Base-by-base conservation (phyloP, 306 rosid species). In the Fragaria nilgerrensis region DNA sequence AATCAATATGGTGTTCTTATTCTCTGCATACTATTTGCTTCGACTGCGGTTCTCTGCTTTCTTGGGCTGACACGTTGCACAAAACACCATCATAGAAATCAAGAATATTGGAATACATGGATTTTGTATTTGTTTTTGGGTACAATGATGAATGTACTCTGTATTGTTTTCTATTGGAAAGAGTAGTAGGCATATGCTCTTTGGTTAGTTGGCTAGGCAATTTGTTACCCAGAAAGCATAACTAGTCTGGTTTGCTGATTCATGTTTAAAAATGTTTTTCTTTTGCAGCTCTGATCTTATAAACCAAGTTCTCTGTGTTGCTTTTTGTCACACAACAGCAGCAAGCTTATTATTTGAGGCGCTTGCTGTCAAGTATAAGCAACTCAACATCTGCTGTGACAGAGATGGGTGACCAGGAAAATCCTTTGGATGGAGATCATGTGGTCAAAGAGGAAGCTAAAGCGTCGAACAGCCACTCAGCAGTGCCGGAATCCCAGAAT, bases 141-240 rank as follows among this genome's bases (percentile, higher is more conserved):
- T 22, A 20, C 25, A 58, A 58, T 58, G 39, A 27, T 61, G 66
- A 61, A 61, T 12, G 37, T 61, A 61, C 66, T 61, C 37, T 61
- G 63, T 22, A 9, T 56, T 22, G 32, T 56, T 2, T 56, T 56
- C 29, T 56, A 56, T 56, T 56, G 25, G 32, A 56, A 56, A 56
- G 63, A 22, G 32, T 4, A 9, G 32, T 9, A 9, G 63, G 63
- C 63, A 56, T 61, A 61, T 61, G 37, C 27, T 61, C 66, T 23
- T 61, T 61, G 39, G 66, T 61, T 61, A 61, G 66, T 61, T 61
- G 66, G 66, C 32, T 25, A 4, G 66, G 14, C 64, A n/a, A 58
- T 58, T 58, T 58, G 64, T 53, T 53, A 53, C 63, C 63, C 63
- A 56, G 63, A 56, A 56, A 56, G 63, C 63, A 22, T 22, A 56